Conservation (phyloP, 192 early-diverging fungal species). For the Coemansia sp. region DNA sequence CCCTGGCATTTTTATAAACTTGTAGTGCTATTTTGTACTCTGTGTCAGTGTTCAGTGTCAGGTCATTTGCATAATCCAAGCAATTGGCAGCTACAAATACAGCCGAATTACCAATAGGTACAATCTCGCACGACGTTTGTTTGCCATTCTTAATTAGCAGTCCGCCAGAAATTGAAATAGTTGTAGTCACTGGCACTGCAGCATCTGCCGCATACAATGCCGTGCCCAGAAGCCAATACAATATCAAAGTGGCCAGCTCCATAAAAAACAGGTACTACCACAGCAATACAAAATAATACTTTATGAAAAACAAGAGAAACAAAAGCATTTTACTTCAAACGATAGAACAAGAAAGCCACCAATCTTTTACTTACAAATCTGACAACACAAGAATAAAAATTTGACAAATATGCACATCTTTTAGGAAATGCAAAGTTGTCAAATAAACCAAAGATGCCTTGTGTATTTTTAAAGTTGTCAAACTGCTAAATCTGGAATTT, state of each 20-base stretch:
- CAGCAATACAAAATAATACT: no score
- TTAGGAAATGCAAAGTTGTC: no score
- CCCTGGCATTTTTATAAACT: background rate
- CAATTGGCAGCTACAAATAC: slow-evolving; percentile 43
- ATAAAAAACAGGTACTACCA: no score
- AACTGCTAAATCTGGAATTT: background rate
- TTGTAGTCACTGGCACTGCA: background rate
- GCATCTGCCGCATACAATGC: background rate
- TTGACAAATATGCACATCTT: no score
- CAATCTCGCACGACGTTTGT: slow-evolving; percentile 43
- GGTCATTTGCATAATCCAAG: slow-evolving; percentile 26
- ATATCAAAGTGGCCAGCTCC: background rate
- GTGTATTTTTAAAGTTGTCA: no score
- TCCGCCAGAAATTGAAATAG: slow-evolving; percentile 4
- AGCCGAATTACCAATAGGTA: slow-evolving; percentile 21
- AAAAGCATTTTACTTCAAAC: no score
- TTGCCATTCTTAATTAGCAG: slow-evolving; percentile 39
- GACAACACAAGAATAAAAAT: no score
- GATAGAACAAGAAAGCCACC: no score
- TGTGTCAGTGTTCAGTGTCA: slow-evolving; percentile 2
- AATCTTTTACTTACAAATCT: no score
- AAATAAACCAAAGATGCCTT: no score
- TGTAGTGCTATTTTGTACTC: slow-evolving; percentile 13
- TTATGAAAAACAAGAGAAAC: no score
- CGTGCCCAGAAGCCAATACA: background rate